These are phyloP conservation scores for Amborella trichopoda DNA, from an alignment of 164 flowering plant genomes.

Conservation along the genomic window DNA sequence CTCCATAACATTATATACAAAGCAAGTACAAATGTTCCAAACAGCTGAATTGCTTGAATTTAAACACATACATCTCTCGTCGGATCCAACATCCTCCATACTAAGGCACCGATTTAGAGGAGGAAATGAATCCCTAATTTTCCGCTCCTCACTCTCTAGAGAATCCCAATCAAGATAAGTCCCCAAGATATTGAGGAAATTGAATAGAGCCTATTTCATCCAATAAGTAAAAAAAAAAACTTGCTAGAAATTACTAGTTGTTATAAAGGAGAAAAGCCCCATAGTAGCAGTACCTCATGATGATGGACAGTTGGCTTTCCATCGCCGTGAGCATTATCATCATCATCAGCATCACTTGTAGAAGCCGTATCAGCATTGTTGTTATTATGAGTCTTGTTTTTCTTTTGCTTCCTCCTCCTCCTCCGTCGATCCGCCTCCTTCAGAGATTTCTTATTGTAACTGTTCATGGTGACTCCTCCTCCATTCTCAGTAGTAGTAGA, in stretches of 20 bases:
- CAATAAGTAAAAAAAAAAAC: not conserved
- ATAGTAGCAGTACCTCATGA: not conserved
- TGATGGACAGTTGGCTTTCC: not conserved
- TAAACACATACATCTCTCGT: too few relatives aligned
- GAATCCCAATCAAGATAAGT: too few relatives aligned
- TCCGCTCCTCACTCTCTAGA: too few relatives aligned
- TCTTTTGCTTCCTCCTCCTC: conserved; percentile 80
- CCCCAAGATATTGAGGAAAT: not conserved
- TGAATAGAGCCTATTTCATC: not conserved
- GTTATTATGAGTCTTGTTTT: conserved; percentile 21
- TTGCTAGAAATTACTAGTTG: not conserved
- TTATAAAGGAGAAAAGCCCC: not conserved
- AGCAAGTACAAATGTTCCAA: too few relatives aligned
- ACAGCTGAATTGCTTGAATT: too few relatives aligned
- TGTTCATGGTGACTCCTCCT: too few relatives aligned
- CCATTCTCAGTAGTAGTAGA: too few relatives aligned
- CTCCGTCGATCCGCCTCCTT: conserved; percentile 59
- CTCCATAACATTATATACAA: too few relatives aligned
- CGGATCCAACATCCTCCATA: too few relatives aligned
- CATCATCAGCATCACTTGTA: conserved; percentile 18
- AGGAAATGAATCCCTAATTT: too few relatives aligned
- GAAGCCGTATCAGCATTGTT: conserved; percentile 5
- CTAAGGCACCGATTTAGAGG: too few relatives aligned
- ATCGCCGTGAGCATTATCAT: conserved; percentile 15
- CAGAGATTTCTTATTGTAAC: too few relatives aligned